A percentile compares a stretch with the other conserved stretches of the same genome.
Conservation (phyloP, 1,284 basidiomycete genomes). For the Irpex sp. region DNA sequence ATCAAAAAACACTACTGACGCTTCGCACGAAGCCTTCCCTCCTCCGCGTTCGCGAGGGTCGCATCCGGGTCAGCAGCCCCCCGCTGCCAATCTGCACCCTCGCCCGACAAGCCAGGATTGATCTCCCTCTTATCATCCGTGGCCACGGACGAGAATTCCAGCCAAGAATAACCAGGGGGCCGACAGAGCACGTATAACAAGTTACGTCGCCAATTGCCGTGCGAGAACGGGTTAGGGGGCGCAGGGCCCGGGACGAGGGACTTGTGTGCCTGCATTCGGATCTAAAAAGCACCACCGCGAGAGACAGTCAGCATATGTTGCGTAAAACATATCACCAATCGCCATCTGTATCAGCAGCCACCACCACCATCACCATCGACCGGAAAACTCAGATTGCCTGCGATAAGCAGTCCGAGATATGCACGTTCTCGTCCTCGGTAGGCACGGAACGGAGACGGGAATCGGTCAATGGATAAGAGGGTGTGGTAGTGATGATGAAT, state of each 20-base stretch:
- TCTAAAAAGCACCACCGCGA: constrained; percentile 35
- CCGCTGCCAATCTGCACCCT: constrained; percentile 18
- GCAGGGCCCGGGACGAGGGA: constrained; percentile 53
- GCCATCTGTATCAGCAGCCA: background rate
- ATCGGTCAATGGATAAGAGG: background rate
- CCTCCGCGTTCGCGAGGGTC: constrained; percentile 19
- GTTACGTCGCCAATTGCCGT: constrained; percentile 70
- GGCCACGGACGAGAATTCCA: constrained; percentile 49
- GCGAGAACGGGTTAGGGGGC: constrained; percentile 77
- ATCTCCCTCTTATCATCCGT: constrained; percentile 66
- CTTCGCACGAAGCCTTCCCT: constrained; percentile 17
- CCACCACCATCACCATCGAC: background rate
- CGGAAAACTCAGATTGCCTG: background rate
- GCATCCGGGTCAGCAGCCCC: background rate
- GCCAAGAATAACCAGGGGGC: constrained; percentile 68
- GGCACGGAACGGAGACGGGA: background rate
- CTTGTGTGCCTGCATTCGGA: constrained; percentile 78
- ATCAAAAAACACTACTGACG: background rate
- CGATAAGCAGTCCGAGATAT: background rate
- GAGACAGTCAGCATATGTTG: background rate
- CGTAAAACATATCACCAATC: too few species aligned
- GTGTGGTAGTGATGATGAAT: background rate
- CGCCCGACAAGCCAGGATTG: constrained; percentile 49
- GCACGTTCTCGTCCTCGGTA: background rate
- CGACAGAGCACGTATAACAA: constrained; percentile 67